phyloP scores from a whole-genome alignment of 305 asterid species.

The Fraxinus floribunda region DNA sequence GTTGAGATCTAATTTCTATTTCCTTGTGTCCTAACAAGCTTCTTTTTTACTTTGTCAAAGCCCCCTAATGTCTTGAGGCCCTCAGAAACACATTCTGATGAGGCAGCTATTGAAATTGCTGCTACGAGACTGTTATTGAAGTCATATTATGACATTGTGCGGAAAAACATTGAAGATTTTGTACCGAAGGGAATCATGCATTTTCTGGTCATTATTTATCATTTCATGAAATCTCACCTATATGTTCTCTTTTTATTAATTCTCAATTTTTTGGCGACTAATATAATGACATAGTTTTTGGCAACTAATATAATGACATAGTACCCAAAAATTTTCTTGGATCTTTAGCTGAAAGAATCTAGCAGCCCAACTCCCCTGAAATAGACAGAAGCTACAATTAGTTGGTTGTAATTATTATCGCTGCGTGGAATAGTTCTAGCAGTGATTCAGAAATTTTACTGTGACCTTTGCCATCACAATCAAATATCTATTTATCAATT shows the following conservation, averaged over 20 bases:
- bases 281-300: no score
- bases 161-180: conserved; percentile 86
- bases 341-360: neutral
- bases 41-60: conserved; percentile 36
- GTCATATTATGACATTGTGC: conserved; percentile 91
- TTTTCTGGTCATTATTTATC: conserved; percentile 66
- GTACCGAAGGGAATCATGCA: conserved; percentile 97
- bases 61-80: conserved; percentile 99
- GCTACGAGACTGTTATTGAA: conserved; percentile 75
- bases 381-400: neutral
- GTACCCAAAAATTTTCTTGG: neutral
- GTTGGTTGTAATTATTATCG: neutral
- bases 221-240: conserved; percentile 10
- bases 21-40: conserved; percentile 16
- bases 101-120: conserved; percentile 69
- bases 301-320: neutral
- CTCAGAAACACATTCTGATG: conserved; percentile 81
- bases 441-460: neutral
- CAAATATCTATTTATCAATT: conserved; percentile 13
- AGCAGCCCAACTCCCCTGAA: neutral
- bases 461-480: conserved; percentile 1
- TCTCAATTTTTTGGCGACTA: no score
- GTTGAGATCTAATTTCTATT: neutral
- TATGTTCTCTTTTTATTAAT: neutral
- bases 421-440: neutral